These are phyloP conservation scores for Secale cereale DNA, from an alignment of 176 grass and related monocot genomes.

Conservation along the genomic window DNA sequence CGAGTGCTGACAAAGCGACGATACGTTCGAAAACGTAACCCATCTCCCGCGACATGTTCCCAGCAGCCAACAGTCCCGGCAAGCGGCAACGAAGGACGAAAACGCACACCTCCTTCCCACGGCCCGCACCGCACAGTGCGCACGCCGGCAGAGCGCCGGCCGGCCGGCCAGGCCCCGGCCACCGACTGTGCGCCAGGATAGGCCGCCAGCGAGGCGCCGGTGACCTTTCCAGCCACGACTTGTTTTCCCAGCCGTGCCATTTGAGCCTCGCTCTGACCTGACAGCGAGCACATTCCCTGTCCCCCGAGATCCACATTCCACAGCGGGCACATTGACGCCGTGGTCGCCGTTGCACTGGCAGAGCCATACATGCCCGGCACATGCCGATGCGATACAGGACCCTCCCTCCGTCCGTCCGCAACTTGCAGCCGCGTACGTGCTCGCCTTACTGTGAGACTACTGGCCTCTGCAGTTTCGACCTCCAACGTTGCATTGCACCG, in stretches of 20 bases:
- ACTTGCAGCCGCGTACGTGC: constrained; percentile 9
- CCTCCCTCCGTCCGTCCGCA: background rate
- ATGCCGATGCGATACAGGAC: background rate
- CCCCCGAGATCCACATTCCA: background rate
- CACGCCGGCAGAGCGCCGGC: background rate
- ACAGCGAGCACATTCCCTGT: background rate
- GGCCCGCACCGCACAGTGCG: background rate
- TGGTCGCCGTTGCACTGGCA: constrained; percentile 1
- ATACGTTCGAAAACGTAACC: background rate
- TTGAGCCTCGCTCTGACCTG: background rate
- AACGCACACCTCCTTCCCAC: no score
- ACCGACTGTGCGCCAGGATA: background rate
- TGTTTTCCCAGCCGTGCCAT: background rate
- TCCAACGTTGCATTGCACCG: background rate
- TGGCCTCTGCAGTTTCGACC: background rate
- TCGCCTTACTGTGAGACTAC: background rate
- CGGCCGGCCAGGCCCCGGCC: background rate
- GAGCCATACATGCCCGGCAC: background rate
- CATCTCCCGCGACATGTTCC: background rate
- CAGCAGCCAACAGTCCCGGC: background rate
- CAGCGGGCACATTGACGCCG: background rate
- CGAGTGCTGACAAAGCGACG: constrained; percentile 18
- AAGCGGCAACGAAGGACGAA: background rate
- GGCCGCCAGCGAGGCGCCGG: background rate
- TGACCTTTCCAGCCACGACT: constrained; percentile 5